Base-by-base conservation (phyloP, 2,329 filamentous ascomycete species). In the Alternaria angustiovoidea region DNA sequence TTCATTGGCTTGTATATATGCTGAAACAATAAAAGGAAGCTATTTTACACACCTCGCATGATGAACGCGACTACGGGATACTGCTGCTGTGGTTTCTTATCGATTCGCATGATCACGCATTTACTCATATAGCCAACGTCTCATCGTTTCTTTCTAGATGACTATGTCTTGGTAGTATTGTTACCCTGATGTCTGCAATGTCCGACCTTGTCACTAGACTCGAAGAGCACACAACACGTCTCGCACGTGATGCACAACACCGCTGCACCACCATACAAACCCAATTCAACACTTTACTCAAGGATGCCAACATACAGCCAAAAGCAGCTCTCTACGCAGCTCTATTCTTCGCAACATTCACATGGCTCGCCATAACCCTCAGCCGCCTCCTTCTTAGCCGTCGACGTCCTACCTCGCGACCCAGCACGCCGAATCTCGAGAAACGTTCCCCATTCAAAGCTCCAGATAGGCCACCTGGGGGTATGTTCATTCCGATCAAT, bases 371-470 rank as follows among this genome's bases (percentile, higher is more conserved):
- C 12, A 47, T 70, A 7, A 60, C 69, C 14, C 32, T 73, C 4
- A 64, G 74, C 1, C 68, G 66, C n/a, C 75, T 70, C 57, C 69
- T 77, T 48, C 14, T 36, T 36, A 36, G 1, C 32, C 32, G 32
- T 36, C 32, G 32, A 5, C 32, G 2, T 16, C 75, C 59, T 38
- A 69, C 34, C 26, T 46, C 54, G 5, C 59, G 57, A 30, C 67
- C 75, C 12, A 63, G 55, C n/a, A 75, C 81, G 2, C 81, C 83
- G 2, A 81, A 83, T 66, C 75, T 81, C 7, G 82, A 86, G 66
- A 85, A 84, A 61, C 77, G 78, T 5, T 69, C 69, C 39, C 62
- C 63, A 16, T 73, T 71, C 56, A 78, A 78, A 69, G 59, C 78
- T 57, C 64, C 75, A 5, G 74, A 78, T 0, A 75, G 84, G 18